phyloP scores from a whole-genome alignment of 164 flowering plant species.

The Aristolochia contorta region DNA sequence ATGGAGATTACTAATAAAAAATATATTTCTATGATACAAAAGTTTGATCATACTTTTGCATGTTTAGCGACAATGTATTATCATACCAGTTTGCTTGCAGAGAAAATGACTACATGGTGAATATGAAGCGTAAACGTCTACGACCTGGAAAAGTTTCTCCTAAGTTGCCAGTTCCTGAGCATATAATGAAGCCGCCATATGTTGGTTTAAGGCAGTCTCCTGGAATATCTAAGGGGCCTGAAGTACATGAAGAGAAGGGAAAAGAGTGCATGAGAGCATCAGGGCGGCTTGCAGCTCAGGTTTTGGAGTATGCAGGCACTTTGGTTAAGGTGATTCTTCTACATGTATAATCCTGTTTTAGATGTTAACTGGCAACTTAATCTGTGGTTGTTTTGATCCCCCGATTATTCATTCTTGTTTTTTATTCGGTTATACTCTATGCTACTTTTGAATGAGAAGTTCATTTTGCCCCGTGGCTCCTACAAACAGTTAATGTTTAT shows the following conservation, averaged over 20 bases:
- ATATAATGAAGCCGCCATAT: slow-evolving; percentile 75
- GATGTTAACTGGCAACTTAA: too few relatives aligned
- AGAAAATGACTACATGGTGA: slow-evolving; percentile 15
- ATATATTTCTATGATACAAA: neutral
- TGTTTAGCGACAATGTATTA: neutral
- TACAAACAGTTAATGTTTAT: slow-evolving; percentile 3
- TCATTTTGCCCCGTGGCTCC: neutral
- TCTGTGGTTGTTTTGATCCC: too few relatives aligned
- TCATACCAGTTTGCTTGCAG: slow-evolving; percentile 17
- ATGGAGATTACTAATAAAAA: too few relatives aligned
- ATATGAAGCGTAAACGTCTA: slow-evolving; percentile 44
- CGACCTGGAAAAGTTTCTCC: slow-evolving; percentile 87
- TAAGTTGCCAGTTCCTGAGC: slow-evolving; percentile 62
- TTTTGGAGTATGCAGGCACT: slow-evolving; percentile 88
- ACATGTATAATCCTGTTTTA: neutral
- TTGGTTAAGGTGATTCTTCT: slow-evolving; percentile 66
- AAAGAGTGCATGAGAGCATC: slow-evolving; percentile 91
- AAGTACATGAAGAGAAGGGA: slow-evolving; percentile 79
- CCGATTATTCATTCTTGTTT: too few relatives aligned
- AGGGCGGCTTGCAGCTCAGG: slow-evolving; percentile 89
- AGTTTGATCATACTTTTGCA: neutral
- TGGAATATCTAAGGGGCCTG: slow-evolving; percentile 65
- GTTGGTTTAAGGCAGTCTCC: slow-evolving; percentile 44
- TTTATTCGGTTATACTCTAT: neutral
- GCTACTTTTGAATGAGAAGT: neutral